Conservation (phyloP, 2,329 filamentous ascomycete species). For the Verticillium zaregamsianum region DNA sequence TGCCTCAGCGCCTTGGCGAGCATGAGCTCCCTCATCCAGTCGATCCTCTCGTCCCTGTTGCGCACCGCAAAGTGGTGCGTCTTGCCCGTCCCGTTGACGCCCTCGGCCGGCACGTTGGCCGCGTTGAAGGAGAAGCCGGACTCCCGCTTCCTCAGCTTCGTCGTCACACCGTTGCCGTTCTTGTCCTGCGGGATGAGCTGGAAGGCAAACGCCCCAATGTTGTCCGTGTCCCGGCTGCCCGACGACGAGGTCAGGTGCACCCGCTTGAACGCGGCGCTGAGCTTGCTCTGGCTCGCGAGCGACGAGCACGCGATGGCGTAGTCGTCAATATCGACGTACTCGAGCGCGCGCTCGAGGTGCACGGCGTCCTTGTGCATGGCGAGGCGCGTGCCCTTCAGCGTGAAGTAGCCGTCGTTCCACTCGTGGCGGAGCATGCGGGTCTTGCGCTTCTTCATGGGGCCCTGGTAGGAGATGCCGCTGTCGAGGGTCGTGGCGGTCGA, state of each 20-base stretch:
- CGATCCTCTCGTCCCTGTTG: slow-evolving; percentile 82
- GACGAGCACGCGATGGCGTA: slow-evolving; percentile 84
- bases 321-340: slow-evolving; percentile 84
- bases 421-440: slow-evolving; percentile 85
- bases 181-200: slow-evolving; percentile 73
- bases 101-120: slow-evolving; percentile 30
- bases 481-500: slow-evolving; percentile 23
- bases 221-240: slow-evolving; percentile 47
- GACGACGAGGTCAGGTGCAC: slow-evolving; percentile 51
- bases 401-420: slow-evolving; percentile 91
- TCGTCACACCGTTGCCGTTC: slow-evolving; percentile 43
- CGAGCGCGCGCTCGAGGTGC: slow-evolving; percentile 54
- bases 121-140: slow-evolving; percentile 21
- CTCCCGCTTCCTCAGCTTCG: slow-evolving; percentile 46
- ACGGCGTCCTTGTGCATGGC: slow-evolving; percentile 68
- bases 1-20: slow-evolving; percentile 81
- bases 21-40: slow-evolving; percentile 96
- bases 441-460: slow-evolving; percentile 93
- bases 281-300: slow-evolving; percentile 70
- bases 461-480: slow-evolving; percentile 64
- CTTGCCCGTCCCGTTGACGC: slow-evolving; percentile 65
- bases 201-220: slow-evolving; percentile 72
- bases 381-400: slow-evolving; percentile 69
- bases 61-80: slow-evolving; percentile 92
- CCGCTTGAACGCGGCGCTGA: slow-evolving; percentile 82